A percentile compares a stretch with the other conserved stretches of the same genome.
These are phyloP conservation scores for Penicillium sp. DNA, from an alignment of 2,329 filamentous ascomycete species.

Conservation along the genomic window DNA sequence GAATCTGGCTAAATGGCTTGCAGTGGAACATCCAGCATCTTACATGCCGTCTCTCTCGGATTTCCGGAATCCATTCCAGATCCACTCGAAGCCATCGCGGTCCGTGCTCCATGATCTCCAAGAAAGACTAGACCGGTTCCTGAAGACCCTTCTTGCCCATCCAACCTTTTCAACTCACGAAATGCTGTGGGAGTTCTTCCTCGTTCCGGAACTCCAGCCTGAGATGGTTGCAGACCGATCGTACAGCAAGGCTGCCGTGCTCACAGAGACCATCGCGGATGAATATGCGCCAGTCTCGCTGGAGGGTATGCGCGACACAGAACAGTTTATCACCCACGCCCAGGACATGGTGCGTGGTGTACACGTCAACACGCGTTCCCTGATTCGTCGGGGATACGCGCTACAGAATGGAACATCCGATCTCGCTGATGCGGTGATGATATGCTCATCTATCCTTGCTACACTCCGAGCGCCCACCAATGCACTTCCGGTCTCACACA, in stretches of 20 bases:
- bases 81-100: conserved; percentile 86
- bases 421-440: conserved; percentile 42
- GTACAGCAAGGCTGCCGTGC: conserved; percentile 76
- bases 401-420: conserved; percentile 61
- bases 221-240: conserved; percentile 88
- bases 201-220: conserved; percentile 88
- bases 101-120: conserved; percentile 86
- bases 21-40: conserved; percentile 87
- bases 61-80: conserved; percentile 83
- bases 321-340: conserved; percentile 87
- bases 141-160: conserved; percentile 81
- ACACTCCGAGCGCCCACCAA: conserved; percentile 49
- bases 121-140: conserved; percentile 77
- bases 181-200: conserved; percentile 98
- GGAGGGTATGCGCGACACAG: conserved; percentile 79
- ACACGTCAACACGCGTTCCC: conserved; percentile 76
- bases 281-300: conserved; percentile 73
- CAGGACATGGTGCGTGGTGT: conserved; percentile 84
- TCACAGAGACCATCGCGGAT: conserved; percentile 80
- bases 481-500: conserved; percentile 67
- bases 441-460: conserved; percentile 48
- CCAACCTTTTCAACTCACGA: conserved; percentile 94
- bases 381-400: conserved; percentile 75
- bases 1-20: conserved; percentile 77
- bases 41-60: conserved; percentile 82